Conservation (phyloP, 2,329 filamentous ascomycete genomes). For the Elsinoe necatrix region DNA sequence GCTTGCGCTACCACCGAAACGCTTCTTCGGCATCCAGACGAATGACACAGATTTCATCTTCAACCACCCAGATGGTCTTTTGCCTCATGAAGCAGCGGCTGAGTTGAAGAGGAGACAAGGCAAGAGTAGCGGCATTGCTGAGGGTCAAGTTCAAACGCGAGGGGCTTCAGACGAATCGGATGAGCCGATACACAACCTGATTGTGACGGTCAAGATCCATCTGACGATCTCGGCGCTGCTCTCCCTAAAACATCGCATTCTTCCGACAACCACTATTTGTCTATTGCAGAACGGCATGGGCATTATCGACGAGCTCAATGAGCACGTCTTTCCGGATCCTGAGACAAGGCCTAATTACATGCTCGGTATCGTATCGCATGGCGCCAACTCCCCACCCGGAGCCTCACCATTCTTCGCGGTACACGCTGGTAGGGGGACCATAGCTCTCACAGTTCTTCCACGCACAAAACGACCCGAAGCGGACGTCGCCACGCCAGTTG, state of each 20-base stretch:
- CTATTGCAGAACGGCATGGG: slow-evolving; percentile 79
- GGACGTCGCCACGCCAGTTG: slow-evolving; percentile 19
- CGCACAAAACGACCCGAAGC: slow-evolving; percentile 26
- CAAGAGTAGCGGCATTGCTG: not conserved
- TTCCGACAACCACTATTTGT: slow-evolving; percentile 60
- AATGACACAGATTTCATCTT: slow-evolving; percentile 19
- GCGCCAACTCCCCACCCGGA: slow-evolving; percentile 38
- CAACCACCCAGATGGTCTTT: slow-evolving; percentile 22
- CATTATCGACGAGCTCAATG: slow-evolving; percentile 67
- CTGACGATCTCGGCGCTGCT: slow-evolving; percentile 59
- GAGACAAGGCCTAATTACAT: slow-evolving; percentile 64
- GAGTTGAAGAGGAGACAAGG: slow-evolving; percentile 19
- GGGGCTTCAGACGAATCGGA: slow-evolving; percentile 17
- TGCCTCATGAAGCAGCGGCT: slow-evolving; percentile 25
- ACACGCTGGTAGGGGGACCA: slow-evolving; percentile 52
- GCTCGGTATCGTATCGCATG: slow-evolving; percentile 57
- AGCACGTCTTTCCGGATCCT: slow-evolving; percentile 59
- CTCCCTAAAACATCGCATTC: slow-evolving; percentile 58
- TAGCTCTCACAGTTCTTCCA: slow-evolving; percentile 47
- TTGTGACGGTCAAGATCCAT: slow-evolving; percentile 69
- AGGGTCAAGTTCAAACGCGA: not conserved
- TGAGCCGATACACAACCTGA: slow-evolving; percentile 59
- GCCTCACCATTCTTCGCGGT: slow-evolving; percentile 43
- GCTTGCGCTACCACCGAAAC: slow-evolving; percentile 28
- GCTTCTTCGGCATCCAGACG: slow-evolving; percentile 31